Evolutionary conservation across 148 eudicot species (phyloP).

Genomic region (Fagopyrum homotropicum): DNA sequence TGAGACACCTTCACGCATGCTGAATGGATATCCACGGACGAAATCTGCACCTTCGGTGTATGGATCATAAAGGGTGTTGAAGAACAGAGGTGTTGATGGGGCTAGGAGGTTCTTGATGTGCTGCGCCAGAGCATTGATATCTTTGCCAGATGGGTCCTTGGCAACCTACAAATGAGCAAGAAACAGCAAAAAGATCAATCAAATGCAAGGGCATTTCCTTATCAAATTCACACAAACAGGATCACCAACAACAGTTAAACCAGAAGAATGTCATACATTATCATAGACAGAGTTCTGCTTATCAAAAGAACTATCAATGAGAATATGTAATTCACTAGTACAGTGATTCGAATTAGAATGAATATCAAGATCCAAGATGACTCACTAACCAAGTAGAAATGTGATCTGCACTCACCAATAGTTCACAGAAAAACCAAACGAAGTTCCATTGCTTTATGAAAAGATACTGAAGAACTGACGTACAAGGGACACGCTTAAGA

Average conservation of each 20-base stretch:
- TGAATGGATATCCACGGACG: constrained; percentile 86
- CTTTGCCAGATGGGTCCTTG: constrained; percentile 63
- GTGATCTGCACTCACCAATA: neutral
- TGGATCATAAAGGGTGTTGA: constrained; percentile 83
- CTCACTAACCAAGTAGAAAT: neutral
- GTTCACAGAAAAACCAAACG: neutral
- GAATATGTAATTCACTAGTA: neutral
- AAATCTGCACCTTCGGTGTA: constrained; percentile 74
- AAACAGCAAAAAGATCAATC: neutral
- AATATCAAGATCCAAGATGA: neutral
- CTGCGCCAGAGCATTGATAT: constrained; percentile 74
- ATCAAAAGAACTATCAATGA: neutral
- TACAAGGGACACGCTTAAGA: neutral
- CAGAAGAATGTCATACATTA: neutral
- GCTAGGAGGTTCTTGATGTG: constrained; percentile 64
- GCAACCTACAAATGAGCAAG: constrained; percentile 43
- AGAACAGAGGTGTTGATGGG: constrained; percentile 77
- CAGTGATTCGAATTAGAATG: neutral
- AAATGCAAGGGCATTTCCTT: neutral
- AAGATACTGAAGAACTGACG: neutral
- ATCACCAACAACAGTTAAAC: neutral
- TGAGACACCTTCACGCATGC: constrained; percentile 69
- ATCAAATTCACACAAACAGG: neutral
- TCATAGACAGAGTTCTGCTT: neutral
- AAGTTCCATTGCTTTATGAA: neutral